Evolutionary conservation across 139 green algal genomes (phyloP), one percentile per base, ranked within the genome.

Genomic region (Desmodesmus armatus): DNA sequence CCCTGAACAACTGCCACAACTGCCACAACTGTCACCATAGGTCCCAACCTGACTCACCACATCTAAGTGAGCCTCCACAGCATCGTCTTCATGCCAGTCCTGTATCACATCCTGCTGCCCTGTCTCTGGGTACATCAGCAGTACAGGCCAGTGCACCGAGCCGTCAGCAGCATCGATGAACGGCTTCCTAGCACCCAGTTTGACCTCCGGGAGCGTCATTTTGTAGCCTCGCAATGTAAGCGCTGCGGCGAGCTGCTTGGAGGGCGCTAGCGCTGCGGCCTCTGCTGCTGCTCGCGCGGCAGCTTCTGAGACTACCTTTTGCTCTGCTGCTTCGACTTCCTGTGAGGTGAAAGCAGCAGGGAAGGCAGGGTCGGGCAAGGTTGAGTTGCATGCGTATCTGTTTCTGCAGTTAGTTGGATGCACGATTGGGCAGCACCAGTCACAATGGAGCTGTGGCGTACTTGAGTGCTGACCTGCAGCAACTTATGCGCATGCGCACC

Each of bases 111-210:
- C 96, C 53, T 88, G 93, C 84, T 94, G 87, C 91, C 94, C 94
- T 44, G 69, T 86, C 84, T 99, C 96, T 0, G 94, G 93, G 86
- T 99, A 99, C 60, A 98, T 87, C 65, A 99, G 91, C 81, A 99
- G 55, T 60, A 96, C 91, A 0, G 96, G 96, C 94, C 94, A 99
- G 78, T 93, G 90, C 72, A 98, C 49, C 19, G 87, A 33, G 15
- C 92, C 90, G 1, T 93, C 83, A 5, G 3, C 7, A 2, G 66
- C 77, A 23, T 95, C 89, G 39, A 97, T 43, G 19, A 53, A 76
- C 5, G 95, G 93, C 87, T 90, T 92, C 25, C 73, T 76, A 7
- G 41, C 29, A 11, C 78, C 78, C 39, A 84, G 62, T 47, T 81
- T 40, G 17, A 90, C 88, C 78, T 92, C 81, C 25, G 85, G 88